Evolutionary conservation across 2,329 filamentous ascomycete genomes (phyloP).

Genomic region (Colletotrichum sp.): DNA sequence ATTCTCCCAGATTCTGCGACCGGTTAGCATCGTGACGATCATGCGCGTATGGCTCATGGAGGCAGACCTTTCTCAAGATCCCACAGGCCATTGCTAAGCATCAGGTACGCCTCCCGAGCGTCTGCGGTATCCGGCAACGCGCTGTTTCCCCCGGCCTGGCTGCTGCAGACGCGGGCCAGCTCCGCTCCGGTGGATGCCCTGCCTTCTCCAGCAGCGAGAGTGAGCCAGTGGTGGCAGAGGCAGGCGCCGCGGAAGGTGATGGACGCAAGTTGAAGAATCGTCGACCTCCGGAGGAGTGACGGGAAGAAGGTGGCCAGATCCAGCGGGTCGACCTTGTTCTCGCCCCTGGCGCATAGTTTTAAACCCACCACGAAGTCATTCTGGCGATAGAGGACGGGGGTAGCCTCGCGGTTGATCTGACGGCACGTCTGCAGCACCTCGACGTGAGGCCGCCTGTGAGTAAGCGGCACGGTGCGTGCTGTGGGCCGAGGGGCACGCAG

Average conservation of each 20-base stretch:
- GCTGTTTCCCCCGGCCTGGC: not conserved
- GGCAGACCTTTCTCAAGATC: not conserved
- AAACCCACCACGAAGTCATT: conserved; percentile 31
- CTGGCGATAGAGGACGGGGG: conserved; percentile 31
- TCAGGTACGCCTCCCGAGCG: not conserved
- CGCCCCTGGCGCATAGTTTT: conserved; percentile 17
- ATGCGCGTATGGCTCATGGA: not conserved
- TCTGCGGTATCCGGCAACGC: not conserved
- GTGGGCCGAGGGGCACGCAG: conserved; percentile 5
- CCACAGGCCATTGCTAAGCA: not conserved
- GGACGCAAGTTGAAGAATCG: conserved; percentile 16
- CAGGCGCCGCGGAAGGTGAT: conserved; percentile 25
- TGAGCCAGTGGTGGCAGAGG: conserved; percentile 16
- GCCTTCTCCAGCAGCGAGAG: not conserved
- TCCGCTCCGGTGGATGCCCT: not conserved
- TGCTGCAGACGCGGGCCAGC: not conserved
- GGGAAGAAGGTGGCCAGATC: conserved; percentile 22
- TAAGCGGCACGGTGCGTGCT: conserved; percentile 1
- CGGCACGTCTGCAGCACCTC: conserved; percentile 33
- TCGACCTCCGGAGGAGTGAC: conserved; percentile 25
- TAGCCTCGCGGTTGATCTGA: conserved; percentile 33
- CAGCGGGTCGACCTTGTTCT: not conserved
- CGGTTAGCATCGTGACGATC: not conserved
- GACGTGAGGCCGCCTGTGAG: conserved; percentile 23
- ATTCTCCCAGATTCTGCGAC: not conserved